Conservation (phyloP, 768 basidiomycete species). For the Leucogyrophana mollusca region DNA sequence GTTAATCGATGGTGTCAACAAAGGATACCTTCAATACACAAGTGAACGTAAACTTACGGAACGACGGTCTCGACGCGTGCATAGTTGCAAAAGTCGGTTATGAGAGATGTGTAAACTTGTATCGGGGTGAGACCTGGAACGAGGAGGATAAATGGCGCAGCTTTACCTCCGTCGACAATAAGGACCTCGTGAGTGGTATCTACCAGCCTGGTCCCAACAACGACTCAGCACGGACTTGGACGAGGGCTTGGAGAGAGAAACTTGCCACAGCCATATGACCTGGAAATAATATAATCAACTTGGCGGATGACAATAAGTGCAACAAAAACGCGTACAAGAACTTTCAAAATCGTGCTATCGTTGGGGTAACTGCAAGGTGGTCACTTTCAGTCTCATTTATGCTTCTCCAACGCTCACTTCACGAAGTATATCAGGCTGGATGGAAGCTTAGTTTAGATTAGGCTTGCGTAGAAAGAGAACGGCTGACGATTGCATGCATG, state of each 20-base stretch:
- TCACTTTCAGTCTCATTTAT: neutral
- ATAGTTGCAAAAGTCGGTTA: neutral
- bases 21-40: too few species aligned
- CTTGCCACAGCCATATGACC: neutral
- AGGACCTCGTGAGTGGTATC: neutral
- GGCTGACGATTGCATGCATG: constrained; percentile 18
- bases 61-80: neutral
- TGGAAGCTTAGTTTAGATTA: too few species aligned
- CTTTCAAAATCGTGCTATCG: neutral
- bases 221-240: too few species aligned
- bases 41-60: neutral
- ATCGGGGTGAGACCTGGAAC: neutral
- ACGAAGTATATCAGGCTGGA: neutral
- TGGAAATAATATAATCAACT: neutral
- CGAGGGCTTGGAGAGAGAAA: too few species aligned
- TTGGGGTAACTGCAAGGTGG: neutral
- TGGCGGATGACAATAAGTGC: neutral
- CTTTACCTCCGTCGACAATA: neutral
- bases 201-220: neutral
- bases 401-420: neutral
- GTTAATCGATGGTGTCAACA: too few species aligned
- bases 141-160: too few species aligned
- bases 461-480: too few species aligned
- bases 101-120: neutral
- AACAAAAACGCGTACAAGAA: neutral